Evolutionary conservation across 2,329 filamentous ascomycete genomes (phyloP).

Genomic region (Cordyceps javanica): DNA sequence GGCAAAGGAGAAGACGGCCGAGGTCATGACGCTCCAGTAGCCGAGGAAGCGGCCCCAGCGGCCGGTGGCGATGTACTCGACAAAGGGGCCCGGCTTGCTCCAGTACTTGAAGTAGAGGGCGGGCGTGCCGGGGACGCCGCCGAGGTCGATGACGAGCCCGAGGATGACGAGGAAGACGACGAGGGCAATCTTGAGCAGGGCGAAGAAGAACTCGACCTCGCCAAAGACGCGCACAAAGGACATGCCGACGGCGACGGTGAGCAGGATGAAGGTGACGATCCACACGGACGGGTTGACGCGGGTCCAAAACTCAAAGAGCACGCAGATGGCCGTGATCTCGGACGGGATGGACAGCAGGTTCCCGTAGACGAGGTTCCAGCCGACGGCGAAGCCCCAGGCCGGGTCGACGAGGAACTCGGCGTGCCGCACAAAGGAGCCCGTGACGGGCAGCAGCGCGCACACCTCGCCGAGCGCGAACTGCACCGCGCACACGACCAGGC

Average conservation of each 20-base stretch:
- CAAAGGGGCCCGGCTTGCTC: slow-evolving; percentile 61
- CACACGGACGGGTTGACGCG: slow-evolving; percentile 48
- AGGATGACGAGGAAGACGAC: slow-evolving; percentile 58
- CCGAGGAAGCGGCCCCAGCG: slow-evolving; percentile 61
- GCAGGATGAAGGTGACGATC: slow-evolving; percentile 42
- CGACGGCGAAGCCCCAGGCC: slow-evolving; percentile 49
- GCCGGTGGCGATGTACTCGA: slow-evolving; percentile 54
- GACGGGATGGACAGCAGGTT: slow-evolving; percentile 48
- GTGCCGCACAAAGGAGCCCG: slow-evolving; percentile 56
- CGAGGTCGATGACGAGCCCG: slow-evolving; percentile 56
- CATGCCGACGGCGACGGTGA: slow-evolving; percentile 52
- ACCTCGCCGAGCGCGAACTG: slow-evolving; percentile 56
- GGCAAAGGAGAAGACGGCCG: slow-evolving; percentile 62
- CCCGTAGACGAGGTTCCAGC: slow-evolving; percentile 50
- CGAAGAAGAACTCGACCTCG: slow-evolving; percentile 50
- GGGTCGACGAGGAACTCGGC: slow-evolving; percentile 56
- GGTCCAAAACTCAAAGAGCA: slow-evolving; percentile 59
- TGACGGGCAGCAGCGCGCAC: slow-evolving; percentile 55
- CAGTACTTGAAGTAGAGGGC: slow-evolving; percentile 64
- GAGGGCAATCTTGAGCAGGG: slow-evolving; percentile 51
- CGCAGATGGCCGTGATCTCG: slow-evolving; percentile 57
- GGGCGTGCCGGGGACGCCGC: slow-evolving; percentile 52
- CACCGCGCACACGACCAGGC: slow-evolving; percentile 50
- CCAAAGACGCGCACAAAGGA: slow-evolving; percentile 54
- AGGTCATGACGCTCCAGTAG: slow-evolving; percentile 55